phyloP scores from a whole-genome alignment of 2,329 filamentous ascomycete genomes.

The Hortaea werneckii region DNA sequence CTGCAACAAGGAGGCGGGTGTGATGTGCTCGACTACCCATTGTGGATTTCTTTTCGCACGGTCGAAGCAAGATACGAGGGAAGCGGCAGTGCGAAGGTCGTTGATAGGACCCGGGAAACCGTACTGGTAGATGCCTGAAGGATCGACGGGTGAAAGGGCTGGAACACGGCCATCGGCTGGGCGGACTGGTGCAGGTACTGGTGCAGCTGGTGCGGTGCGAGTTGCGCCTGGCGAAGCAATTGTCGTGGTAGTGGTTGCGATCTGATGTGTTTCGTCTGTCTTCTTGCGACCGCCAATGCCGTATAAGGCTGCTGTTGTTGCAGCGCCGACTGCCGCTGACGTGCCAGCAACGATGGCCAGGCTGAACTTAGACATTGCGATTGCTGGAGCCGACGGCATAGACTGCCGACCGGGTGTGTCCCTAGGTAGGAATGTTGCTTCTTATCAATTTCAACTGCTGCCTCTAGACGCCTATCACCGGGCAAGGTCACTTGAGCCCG shows the following conservation, averaged over 20 bases:
- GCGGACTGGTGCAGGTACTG: conserved; percentile 15
- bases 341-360: conserved; percentile 40
- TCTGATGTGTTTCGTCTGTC: conserved; percentile 16
- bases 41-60: conserved; percentile 81
- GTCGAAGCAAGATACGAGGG: conserved; percentile 81
- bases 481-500: too few relatives aligned
- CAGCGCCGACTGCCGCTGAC: conserved; percentile 39
- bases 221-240: conserved; percentile 17
- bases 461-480: too few relatives aligned
- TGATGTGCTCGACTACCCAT: conserved; percentile 94
- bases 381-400: background rate
- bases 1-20: conserved; percentile 64
- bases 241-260: conserved; percentile 25
- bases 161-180: conserved; percentile 14
- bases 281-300: conserved; percentile 23
- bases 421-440: too few relatives aligned
- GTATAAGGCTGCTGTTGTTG: conserved; percentile 38
- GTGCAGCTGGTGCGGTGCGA: conserved; percentile 17
- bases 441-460: too few relatives aligned
- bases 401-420: background rate
- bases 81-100: conserved; percentile 66
- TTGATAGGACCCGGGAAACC: conserved; percentile 83
- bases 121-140: conserved; percentile 43
- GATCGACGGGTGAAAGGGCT: conserved; percentile 33
- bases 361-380: conserved; percentile 40